Percentiles rank a stretch among this genome's conserved stretches.
These are phyloP conservation scores for Ogataea philodendri DNA, from an alignment of 805 yeast genomes.

Conservation along the genomic window DNA sequence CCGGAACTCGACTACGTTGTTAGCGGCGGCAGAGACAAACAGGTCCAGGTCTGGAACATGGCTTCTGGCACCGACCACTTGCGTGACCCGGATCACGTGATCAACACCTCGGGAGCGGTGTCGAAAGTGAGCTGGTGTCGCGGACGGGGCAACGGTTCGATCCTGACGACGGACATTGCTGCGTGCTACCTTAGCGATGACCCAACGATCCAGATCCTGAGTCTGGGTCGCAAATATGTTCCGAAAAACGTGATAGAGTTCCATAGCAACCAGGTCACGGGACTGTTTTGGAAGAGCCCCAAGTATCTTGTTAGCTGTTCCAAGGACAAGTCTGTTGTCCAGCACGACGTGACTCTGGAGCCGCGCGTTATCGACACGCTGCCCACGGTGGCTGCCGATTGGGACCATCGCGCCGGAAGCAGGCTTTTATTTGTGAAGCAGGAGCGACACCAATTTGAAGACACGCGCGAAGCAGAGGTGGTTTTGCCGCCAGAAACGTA, in stretches of 20 bases:
- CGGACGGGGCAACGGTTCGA: slow-evolving; percentile 36
- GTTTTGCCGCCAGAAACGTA: too few relatives aligned
- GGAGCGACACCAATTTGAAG: slow-evolving; percentile 42
- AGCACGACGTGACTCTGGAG: slow-evolving; percentile 46
- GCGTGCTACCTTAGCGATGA: slow-evolving; percentile 73
- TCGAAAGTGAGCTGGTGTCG: slow-evolving; percentile 71
- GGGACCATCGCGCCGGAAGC: slow-evolving; percentile 50
- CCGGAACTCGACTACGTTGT: slow-evolving; percentile 76
- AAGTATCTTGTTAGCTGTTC: slow-evolving; percentile 47
- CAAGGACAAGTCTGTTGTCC: slow-evolving; percentile 47
- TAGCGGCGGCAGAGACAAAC: slow-evolving; percentile 92
- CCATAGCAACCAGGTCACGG: slow-evolving; percentile 52
- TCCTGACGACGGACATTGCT: slow-evolving; percentile 66
- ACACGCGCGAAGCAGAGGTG: slow-evolving; percentile 9
- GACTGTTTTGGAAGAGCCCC: slow-evolving; percentile 54
- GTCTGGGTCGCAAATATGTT: slow-evolving; percentile 64
- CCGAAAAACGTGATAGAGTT: slow-evolving; percentile 56
- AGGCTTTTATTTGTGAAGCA: slow-evolving; percentile 54
- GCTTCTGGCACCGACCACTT: slow-evolving; percentile 36
- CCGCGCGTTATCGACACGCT: slow-evolving; percentile 49
- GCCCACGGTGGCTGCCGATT: slow-evolving; percentile 49
- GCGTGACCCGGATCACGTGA: slow-evolving; percentile 62
- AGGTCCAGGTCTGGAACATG: slow-evolving; percentile 74
- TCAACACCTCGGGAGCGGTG: slow-evolving; percentile 76
- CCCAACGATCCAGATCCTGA: slow-evolving; percentile 66